Evolutionary conservation across 106 monocot species (phyloP).

Genomic region (Platanthera guangdongensis): DNA sequence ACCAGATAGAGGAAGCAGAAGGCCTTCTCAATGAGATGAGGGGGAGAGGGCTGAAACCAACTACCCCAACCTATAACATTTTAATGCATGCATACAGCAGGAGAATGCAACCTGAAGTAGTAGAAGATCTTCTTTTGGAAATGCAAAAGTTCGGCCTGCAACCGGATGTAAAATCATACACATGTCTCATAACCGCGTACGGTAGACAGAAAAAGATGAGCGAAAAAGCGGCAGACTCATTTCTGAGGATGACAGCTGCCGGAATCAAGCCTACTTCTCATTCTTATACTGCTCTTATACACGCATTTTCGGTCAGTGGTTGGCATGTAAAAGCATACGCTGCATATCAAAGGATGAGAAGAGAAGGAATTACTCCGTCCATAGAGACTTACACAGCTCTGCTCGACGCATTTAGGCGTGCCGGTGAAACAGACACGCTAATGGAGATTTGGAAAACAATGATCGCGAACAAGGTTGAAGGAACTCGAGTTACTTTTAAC

Average conservation of each 20-base stretch:
- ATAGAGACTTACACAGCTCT: slow-evolving; percentile 83
- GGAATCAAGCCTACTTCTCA: slow-evolving; percentile 81
- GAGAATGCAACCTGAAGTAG: slow-evolving; percentile 77
- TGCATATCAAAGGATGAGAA: slow-evolving; percentile 68
- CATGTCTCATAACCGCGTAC: slow-evolving; percentile 81
- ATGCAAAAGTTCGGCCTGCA: slow-evolving; percentile 55
- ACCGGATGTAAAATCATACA: slow-evolving; percentile 83
- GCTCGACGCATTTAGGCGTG: slow-evolving; percentile 72
- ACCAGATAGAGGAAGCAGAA: slow-evolving; percentile 85
- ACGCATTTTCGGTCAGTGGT: slow-evolving; percentile 82
- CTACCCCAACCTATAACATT: slow-evolving; percentile 68
- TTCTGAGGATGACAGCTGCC: slow-evolving; percentile 75
- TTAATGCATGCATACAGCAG: slow-evolving; percentile 88
- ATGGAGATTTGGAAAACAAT: slow-evolving; percentile 84
- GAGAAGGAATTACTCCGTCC: slow-evolving; percentile 55
- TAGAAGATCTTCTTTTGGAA: slow-evolving; percentile 62
- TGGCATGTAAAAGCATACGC: slow-evolving; percentile 80
- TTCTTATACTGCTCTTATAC: slow-evolving; percentile 84
- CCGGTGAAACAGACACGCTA: slow-evolving; percentile 51
- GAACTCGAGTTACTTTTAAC: slow-evolving; percentile 72
- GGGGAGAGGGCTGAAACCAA: slow-evolving; percentile 65
- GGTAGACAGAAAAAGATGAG: slow-evolving; percentile 74
- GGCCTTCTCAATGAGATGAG: slow-evolving; percentile 87
- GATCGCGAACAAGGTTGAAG: slow-evolving; percentile 70
- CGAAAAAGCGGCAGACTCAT: slow-evolving; percentile 81